A percentile compares a stretch with the other conserved stretches of the same genome.
Conservation (phyloP, 495 filamentous ascomycete species). For the Hypoxylon intermedium region DNA sequence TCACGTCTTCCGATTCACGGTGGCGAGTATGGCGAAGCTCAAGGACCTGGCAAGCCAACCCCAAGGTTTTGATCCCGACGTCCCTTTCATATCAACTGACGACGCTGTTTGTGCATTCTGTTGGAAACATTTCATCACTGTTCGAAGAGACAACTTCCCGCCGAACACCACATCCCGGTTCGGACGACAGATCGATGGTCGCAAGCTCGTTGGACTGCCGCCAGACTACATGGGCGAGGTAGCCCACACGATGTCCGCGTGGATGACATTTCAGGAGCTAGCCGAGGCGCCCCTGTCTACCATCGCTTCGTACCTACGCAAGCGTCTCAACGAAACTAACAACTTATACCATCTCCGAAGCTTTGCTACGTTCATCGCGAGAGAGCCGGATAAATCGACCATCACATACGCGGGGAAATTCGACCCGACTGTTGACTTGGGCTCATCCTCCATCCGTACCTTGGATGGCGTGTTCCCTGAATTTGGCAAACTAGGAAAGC, state of each 20-base stretch:
- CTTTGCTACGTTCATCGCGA: conserved; percentile 50
- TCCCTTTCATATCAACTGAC: conserved; percentile 35
- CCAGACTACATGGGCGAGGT: conserved; percentile 51
- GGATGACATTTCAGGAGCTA: conserved; percentile 36
- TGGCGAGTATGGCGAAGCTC: conserved; percentile 55
- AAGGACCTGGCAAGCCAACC: conserved; percentile 67
- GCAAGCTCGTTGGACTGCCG: conserved; percentile 44
- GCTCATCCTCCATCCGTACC: conserved; percentile 38
- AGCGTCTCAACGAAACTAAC: conserved; percentile 39
- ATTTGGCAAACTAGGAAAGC: conserved; percentile 41
- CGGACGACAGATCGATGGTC: conserved; percentile 48
- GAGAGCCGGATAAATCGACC: conserved; percentile 44
- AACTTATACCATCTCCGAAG: conserved; percentile 45
- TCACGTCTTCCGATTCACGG: conserved; percentile 40
- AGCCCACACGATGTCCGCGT: conserved; percentile 36
- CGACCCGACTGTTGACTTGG: conserved; percentile 45
- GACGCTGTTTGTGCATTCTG: conserved; percentile 40
- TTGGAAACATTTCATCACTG: conserved; percentile 46
- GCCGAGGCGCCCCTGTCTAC: conserved; percentile 30
- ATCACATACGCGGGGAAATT: conserved; percentile 48
- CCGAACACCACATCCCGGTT: conserved; percentile 41
- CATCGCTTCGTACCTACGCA: conserved; percentile 42
- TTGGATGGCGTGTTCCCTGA: conserved; percentile 26
- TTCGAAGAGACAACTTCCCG: conserved; percentile 11
- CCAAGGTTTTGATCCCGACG: conserved; percentile 67